These are phyloP conservation scores for Plasmodium gonderi DNA, from an alignment of 169 alveolate species.

Conservation along the genomic window DNA sequence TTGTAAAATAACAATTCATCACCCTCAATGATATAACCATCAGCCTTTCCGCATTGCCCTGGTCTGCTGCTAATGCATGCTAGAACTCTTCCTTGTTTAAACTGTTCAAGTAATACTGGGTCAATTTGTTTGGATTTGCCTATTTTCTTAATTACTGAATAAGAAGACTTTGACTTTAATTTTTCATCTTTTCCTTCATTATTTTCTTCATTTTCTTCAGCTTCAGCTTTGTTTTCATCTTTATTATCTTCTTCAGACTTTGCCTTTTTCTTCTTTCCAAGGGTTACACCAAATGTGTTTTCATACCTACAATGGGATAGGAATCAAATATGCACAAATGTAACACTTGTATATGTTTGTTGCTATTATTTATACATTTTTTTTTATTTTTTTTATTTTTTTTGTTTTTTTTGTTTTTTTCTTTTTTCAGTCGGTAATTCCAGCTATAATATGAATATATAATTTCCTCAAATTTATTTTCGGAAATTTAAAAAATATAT, in stretches of 20 bases:
- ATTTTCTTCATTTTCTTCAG: constrained; percentile 83
- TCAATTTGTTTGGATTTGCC: constrained; percentile 86
- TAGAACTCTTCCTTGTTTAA: constrained; percentile 95
- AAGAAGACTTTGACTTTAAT: constrained; percentile 55
- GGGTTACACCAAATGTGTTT: constrained; percentile 67
- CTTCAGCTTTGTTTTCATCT: constrained; percentile 74
- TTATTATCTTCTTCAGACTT: constrained; percentile 74
- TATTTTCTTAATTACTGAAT: constrained; percentile 79
- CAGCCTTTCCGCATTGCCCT: constrained; percentile 98
- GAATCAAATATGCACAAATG: background rate
- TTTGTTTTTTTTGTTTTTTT: background rate
- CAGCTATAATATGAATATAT: constrained; percentile 55
- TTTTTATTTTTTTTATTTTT: background rate
- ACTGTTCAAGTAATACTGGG: constrained; percentile 95
- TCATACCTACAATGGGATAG: constrained; percentile 69
- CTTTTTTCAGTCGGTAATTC: constrained; percentile 76
- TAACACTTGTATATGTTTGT: background rate
- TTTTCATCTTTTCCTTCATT: constrained; percentile 75
- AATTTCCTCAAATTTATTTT: constrained; percentile 35
- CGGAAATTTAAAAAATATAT: constrained; percentile 10
- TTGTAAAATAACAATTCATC: constrained; percentile 98
- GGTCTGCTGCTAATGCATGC: constrained; percentile 99
- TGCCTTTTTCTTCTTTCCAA: constrained; percentile 75
- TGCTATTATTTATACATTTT: background rate
- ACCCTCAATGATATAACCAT: constrained; percentile 98